Evolutionary conservation across 306 rosid species (phyloP).

Genomic region (Casuarina equisetifolia): DNA sequence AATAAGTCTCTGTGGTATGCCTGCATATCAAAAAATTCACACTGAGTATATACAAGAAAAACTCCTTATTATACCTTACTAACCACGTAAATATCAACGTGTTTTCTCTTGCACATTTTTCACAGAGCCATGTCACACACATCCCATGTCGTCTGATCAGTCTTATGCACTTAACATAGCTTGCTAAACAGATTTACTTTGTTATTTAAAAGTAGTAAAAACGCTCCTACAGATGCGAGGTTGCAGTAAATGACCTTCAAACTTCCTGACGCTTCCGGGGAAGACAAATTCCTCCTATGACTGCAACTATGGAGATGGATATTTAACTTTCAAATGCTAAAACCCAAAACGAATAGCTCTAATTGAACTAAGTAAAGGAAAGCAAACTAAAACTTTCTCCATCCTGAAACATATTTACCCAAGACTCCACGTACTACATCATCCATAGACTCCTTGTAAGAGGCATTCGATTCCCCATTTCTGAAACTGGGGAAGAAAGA

Average conservation of each 20-base stretch:
- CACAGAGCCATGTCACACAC: not conserved
- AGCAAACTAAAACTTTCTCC: not conserved
- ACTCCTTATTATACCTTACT: no score
- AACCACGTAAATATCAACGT: no score
- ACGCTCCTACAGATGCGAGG: not conserved
- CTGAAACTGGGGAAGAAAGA: not conserved
- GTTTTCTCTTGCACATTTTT: not conserved
- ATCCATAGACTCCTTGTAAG: not conserved
- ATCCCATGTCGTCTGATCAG: not conserved
- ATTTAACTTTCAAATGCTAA: not conserved
- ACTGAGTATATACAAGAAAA: not conserved
- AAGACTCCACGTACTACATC: not conserved
- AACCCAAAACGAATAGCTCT: not conserved
- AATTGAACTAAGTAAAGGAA: not conserved
- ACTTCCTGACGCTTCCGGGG: not conserved
- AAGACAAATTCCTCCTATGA: conserved; percentile 7
- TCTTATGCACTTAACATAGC: not conserved
- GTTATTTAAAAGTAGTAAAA: not conserved
- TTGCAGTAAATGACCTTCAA: not conserved
- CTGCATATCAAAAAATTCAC: conserved; percentile 41
- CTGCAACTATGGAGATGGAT: not conserved
- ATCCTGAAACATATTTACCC: not conserved
- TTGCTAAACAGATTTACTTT: not conserved
- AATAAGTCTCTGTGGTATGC: conserved; percentile 76
- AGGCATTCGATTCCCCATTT: not conserved